Evolutionary conservation across 768 basidiomycete species (phyloP).

Genomic region (Suillus decipiens): DNA sequence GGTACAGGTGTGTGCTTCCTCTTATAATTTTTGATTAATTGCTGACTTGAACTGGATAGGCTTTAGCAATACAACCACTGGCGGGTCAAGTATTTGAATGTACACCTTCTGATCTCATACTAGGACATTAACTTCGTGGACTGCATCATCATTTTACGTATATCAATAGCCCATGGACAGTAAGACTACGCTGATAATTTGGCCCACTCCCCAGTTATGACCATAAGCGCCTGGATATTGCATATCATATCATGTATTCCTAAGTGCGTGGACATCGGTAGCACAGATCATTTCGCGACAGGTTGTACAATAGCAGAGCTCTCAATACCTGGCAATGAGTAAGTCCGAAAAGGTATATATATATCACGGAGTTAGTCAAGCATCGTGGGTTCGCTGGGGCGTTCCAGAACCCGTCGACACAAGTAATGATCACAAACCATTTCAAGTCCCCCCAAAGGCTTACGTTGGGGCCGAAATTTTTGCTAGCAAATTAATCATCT

Average conservation of each 20-base stretch:
- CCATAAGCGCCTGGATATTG: background rate
- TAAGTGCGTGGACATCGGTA: background rate
- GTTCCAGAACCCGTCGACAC: background rate
- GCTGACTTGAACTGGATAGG: conserved; percentile 21
- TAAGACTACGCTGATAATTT: background rate
- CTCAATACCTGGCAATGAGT: no score
- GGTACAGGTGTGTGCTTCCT: conserved; percentile 37
- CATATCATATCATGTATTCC: background rate
- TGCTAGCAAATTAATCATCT: background rate
- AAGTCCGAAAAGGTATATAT: background rate
- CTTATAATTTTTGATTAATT: background rate
- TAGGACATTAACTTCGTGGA: background rate
- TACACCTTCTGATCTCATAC: conserved; percentile 2
- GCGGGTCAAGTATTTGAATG: conserved; percentile 31
- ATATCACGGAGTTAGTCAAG: background rate
- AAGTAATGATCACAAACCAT: background rate
- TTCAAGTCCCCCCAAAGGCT: background rate
- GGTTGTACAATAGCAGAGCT: no score
- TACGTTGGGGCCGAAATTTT: background rate
- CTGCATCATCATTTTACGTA: conserved; percentile 5
- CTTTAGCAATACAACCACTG: conserved; percentile 29
- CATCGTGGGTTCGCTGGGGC: background rate
- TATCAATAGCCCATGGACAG: conserved; percentile 11
- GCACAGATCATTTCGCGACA: background rate
- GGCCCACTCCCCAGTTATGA: background rate